These are phyloP conservation scores for Tuctoria greenei DNA, from an alignment of 176 grass and related monocot species.

Conservation along the genomic window DNA sequence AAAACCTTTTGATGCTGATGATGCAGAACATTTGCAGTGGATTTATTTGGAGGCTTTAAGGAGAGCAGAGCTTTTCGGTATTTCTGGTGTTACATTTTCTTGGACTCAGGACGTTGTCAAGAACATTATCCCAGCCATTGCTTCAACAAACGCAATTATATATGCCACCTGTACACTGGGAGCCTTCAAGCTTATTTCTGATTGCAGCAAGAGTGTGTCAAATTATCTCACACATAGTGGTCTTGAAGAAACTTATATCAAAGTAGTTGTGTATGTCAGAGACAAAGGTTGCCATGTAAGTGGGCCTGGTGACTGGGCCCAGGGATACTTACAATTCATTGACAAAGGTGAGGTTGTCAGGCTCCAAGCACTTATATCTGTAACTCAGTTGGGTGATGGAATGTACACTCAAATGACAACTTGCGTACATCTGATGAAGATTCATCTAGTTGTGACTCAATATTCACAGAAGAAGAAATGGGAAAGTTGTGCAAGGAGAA, in stretches of 20 bases:
- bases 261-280: conserved; percentile 87
- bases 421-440: no score
- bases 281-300: conserved; percentile 89
- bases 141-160: conserved; percentile 96
- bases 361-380: no score
- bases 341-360: no score
- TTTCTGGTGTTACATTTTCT: conserved; percentile 96
- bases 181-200: conserved; percentile 92
- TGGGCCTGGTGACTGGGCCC: conserved; percentile 83
- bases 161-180: conserved; percentile 92
- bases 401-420: no score
- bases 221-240: conserved; percentile 99
- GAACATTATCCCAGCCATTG: conserved; percentile 99
- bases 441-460: no score
- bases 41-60: conserved; percentile 92
- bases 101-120: conserved; percentile 97
- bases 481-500: no score
- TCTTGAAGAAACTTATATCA: conserved; percentile 77
- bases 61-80: conserved; percentile 96
- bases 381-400: no score
- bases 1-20: conserved; percentile 95
- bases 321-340: no score
- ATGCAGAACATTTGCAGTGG: conserved; percentile 97
- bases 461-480: no score
- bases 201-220: conserved; percentile 95